phyloP scores from a whole-genome alignment of 208 protist species.

The Crithidia brevicula region DNA sequence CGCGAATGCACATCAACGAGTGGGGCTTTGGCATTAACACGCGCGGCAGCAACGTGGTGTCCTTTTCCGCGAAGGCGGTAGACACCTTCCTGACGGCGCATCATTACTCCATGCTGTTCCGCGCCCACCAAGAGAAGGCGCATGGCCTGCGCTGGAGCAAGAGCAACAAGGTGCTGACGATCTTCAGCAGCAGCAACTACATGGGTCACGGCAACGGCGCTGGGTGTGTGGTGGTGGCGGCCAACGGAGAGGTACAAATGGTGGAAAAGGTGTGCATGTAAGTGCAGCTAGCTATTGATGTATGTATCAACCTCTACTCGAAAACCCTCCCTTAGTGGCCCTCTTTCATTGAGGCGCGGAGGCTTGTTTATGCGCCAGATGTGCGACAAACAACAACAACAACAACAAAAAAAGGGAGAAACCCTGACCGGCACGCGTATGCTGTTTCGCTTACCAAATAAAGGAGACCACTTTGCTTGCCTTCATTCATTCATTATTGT shows the following conservation, averaged over 20 bases:
- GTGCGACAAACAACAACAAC: background rate
- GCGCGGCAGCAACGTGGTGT: conserved; percentile 65
- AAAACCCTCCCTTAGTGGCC: background rate
- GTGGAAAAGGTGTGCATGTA: conserved; percentile 61
- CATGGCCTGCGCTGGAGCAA: conserved; percentile 76
- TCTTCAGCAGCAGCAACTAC: conserved; percentile 88
- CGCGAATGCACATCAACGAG: conserved; percentile 44
- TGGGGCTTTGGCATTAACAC: conserved; percentile 73
- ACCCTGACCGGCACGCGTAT: background rate
- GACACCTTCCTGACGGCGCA: conserved; percentile 70
- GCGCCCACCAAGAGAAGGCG: conserved; percentile 82
- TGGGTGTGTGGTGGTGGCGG: conserved; percentile 63
- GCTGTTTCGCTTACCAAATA: too few relatives aligned
- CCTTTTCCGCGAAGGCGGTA: conserved; percentile 69
- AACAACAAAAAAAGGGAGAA: background rate
- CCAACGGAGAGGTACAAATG: conserved; percentile 69
- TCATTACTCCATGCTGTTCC: conserved; percentile 74
- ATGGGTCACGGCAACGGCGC: conserved; percentile 80
- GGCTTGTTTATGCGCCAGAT: too few relatives aligned
- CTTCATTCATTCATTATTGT: too few relatives aligned
- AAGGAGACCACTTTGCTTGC: too few relatives aligned
- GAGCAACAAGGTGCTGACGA: conserved; percentile 76
- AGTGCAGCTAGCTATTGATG: background rate
- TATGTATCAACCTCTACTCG: too few relatives aligned
- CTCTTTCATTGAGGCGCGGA: background rate